Conservation (phyloP, 1,284 basidiomycete genomes). For the Leccinum insolens region DNA sequence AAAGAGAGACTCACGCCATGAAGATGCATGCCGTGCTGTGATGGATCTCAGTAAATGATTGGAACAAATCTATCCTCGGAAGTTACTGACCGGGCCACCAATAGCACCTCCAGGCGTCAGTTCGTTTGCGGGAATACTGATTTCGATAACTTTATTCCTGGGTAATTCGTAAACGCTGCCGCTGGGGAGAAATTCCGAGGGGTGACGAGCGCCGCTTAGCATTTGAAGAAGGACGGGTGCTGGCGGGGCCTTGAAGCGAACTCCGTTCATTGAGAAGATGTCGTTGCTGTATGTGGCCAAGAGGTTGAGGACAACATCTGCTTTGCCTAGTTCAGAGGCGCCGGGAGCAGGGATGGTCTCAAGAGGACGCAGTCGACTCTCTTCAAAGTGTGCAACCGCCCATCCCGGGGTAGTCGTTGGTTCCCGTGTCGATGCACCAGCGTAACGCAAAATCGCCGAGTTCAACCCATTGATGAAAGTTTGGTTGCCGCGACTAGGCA, state of each 20-base stretch:
- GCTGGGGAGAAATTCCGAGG: conserved; percentile 46
- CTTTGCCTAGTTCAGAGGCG: conserved; percentile 35
- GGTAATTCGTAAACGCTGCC: conserved; percentile 50
- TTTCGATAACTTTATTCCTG: conserved; percentile 50
- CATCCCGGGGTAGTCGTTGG: conserved; percentile 32
- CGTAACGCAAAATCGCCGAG: conserved; percentile 48
- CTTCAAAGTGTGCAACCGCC: conserved; percentile 30
- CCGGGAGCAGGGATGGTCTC: conserved; percentile 35
- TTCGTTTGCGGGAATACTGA: conserved; percentile 39
- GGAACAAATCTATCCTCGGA: not conserved
- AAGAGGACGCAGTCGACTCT: conserved; percentile 36
- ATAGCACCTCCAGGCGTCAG: conserved; percentile 29
- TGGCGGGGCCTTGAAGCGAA: conserved; percentile 40
- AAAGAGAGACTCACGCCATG: conserved; percentile 32
- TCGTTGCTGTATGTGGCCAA: conserved; percentile 25
- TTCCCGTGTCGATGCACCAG: conserved; percentile 38
- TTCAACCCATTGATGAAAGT: conserved; percentile 38
- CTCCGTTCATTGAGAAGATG: conserved; percentile 40
- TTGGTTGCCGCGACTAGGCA: conserved; percentile 25
- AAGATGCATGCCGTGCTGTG: conserved; percentile 39
- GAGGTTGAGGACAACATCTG: conserved; percentile 38
- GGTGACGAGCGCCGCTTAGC: conserved; percentile 46
- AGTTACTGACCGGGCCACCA: conserved; percentile 39
- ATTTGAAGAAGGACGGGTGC: conserved; percentile 55
- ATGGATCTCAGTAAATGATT: not conserved